phyloP scores from a whole-genome alignment of 176 grass and related monocot species.

The Hyparrhenia diplandra region DNA sequence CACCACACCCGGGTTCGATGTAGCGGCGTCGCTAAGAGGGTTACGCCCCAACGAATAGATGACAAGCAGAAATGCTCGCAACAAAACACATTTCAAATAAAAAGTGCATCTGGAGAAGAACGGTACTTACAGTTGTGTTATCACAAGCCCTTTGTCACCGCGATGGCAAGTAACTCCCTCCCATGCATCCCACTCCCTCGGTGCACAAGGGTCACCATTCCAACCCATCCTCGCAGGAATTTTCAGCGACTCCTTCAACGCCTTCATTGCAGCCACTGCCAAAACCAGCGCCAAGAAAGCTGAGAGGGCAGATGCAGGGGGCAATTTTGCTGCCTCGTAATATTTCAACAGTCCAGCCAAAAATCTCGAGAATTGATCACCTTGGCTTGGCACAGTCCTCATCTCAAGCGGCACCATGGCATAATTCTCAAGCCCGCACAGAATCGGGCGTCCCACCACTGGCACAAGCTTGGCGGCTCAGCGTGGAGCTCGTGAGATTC shows the following conservation, averaged over 20 bases:
- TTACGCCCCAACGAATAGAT: too few species aligned
- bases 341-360: not conserved
- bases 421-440: conserved; percentile 95
- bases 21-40: too few species aligned
- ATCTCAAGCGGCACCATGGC: conserved; percentile 85
- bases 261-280: conserved; percentile 78
- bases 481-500: conserved; percentile 58
- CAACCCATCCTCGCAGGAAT: conserved; percentile 96
- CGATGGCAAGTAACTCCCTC: conserved; percentile 92
- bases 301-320: not conserved
- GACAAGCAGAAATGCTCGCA: not conserved
- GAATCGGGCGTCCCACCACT: conserved; percentile 64
- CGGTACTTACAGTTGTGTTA: conserved; percentile 81
- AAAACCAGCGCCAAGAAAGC: conserved; percentile 20
- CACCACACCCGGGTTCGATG: too few species aligned
- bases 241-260: conserved; percentile 80
- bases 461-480: conserved; percentile 75
- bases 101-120: not conserved
- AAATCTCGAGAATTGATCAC: conserved; percentile 24
- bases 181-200: conserved; percentile 89
- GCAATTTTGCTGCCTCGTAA: not conserved
- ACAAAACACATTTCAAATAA: not conserved
- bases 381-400: conserved; percentile 62
- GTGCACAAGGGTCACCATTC: conserved; percentile 94
- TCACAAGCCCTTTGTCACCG: conserved; percentile 63